phyloP scores from a whole-genome alignment of 257 asterid genomes.

The Cinchona pubescens region DNA sequence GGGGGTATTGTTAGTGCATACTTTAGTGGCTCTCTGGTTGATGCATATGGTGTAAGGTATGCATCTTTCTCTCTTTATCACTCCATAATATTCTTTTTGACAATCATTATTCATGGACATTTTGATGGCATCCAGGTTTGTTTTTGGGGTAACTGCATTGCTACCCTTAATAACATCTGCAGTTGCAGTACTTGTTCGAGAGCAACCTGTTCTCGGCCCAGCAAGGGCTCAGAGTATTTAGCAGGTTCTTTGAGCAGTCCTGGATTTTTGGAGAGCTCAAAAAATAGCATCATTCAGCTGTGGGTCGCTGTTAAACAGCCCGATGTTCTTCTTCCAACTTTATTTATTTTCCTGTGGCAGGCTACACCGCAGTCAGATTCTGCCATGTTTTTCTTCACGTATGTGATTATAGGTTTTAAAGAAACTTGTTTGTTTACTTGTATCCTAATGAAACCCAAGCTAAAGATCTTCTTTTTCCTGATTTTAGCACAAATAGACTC shows the following conservation, averaged over 20 bases:
- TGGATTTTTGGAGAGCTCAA: constrained; percentile 55
- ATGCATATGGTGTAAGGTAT: constrained; percentile 95
- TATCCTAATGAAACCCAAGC: constrained; percentile 15
- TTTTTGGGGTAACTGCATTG: constrained; percentile 88
- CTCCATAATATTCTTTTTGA: constrained; percentile 1
- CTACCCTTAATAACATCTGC: constrained; percentile 96
- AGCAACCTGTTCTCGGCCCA: constrained; percentile 50
- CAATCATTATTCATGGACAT: constrained; percentile 11
- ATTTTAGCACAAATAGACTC: constrained; percentile 75
- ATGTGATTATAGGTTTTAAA: constrained; percentile 31
- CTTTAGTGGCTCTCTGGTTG: constrained; percentile 96
- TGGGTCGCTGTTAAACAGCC: constrained; percentile 80
- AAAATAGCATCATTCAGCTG: constrained; percentile 49
- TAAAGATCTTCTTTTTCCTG: constrained; percentile 18
- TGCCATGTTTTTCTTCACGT: constrained; percentile 98
- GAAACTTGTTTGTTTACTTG: constrained; percentile 6
- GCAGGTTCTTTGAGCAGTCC: constrained; percentile 35
- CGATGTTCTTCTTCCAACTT: constrained; percentile 81
- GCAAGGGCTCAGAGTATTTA: constrained; percentile 44
- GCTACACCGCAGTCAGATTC: constrained; percentile 96
- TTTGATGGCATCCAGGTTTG: constrained; percentile 60
- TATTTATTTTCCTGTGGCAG: constrained; percentile 91
- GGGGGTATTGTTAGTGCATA: constrained; percentile 95
- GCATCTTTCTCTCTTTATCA: constrained; percentile 11
- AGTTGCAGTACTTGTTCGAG: constrained; percentile 87